These are phyloP conservation scores for Yamadazyma phyllophila DNA, from an alignment of 805 yeast species.

Conservation along the genomic window DNA sequence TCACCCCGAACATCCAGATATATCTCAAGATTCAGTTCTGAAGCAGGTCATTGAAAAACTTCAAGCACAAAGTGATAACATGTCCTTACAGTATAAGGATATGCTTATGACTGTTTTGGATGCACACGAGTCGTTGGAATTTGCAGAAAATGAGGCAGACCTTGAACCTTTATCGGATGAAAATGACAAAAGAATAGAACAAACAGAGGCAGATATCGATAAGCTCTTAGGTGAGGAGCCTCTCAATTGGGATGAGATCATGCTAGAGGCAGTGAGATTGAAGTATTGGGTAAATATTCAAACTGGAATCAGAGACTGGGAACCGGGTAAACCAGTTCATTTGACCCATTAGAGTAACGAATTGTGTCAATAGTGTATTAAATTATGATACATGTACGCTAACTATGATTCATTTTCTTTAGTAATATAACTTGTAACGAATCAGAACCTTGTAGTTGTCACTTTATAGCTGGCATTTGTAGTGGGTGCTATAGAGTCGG, in stretches of 20 bases:
- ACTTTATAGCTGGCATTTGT: too few relatives aligned
- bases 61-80: slow-evolving; percentile 29
- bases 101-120: slow-evolving; percentile 77
- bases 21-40: slow-evolving; percentile 55
- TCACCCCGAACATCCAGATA: slow-evolving; percentile 46
- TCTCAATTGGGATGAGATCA: slow-evolving; percentile 55
- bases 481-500: too few relatives aligned
- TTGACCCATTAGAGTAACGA: slow-evolving; percentile 49
- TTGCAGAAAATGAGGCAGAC: slow-evolving; percentile 58
- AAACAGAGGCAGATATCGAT: slow-evolving; percentile 45
- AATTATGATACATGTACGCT: slow-evolving; percentile 3
- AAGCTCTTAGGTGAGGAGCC: slow-evolving; percentile 41
- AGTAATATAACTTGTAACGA: too few relatives aligned
- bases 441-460: too few relatives aligned
- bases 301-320: slow-evolving; percentile 75
- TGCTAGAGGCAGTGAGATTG: slow-evolving; percentile 64
- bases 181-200: slow-evolving; percentile 55
- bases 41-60: slow-evolving; percentile 43
- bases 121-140: slow-evolving; percentile 78
- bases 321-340: slow-evolving; percentile 62
- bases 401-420: not conserved
- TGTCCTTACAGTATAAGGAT: slow-evolving; percentile 44
- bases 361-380: slow-evolving; percentile 2
- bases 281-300: slow-evolving; percentile 84
- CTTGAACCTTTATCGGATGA: slow-evolving; percentile 49